These are phyloP conservation scores for Diaporthe longicolla DNA, from an alignment of 2,329 filamentous ascomycete species.

Conservation along the genomic window DNA sequence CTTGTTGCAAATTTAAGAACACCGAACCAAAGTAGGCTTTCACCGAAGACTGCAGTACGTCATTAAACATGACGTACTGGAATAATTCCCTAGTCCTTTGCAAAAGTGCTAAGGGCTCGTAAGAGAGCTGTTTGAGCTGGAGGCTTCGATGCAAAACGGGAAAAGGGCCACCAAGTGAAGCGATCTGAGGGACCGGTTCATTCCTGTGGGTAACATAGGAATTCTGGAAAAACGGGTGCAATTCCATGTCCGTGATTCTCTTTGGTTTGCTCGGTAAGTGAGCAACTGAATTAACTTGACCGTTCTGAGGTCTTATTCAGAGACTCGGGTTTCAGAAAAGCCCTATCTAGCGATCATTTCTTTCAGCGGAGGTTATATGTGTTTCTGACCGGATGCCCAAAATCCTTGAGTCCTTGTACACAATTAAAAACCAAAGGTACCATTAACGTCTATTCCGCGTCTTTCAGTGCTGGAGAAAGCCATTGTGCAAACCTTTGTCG, in stretches of 20 bases:
- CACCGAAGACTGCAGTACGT: neutral
- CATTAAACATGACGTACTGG: too few relatives aligned
- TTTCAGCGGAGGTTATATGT: neutral
- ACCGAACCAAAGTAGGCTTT: neutral
- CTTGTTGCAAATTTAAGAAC: neutral
- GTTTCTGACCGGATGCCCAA: neutral
- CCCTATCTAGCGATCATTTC: neutral
- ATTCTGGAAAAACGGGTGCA: too few relatives aligned
- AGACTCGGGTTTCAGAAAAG: neutral
- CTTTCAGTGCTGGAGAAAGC: neutral
- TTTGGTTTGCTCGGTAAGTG: neutral
- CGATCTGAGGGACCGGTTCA: neutral
- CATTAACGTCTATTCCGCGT: neutral
- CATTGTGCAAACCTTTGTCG: neutral
- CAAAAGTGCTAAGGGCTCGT: neutral
- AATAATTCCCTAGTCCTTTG: neutral
- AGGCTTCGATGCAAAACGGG: neutral
- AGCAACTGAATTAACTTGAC: too few relatives aligned
- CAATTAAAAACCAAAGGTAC: neutral
- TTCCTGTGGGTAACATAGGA: neutral
- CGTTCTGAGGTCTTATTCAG: neutral
- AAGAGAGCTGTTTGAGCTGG: neutral
- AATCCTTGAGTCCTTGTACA: neutral
- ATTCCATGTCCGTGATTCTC: neutral
- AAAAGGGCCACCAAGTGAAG: too few relatives aligned